Evolutionary conservation across 1,284 basidiomycete genomes (phyloP), one percentile per base, ranked within the genome.

Genomic region (Fomitopsis betulina): DNA sequence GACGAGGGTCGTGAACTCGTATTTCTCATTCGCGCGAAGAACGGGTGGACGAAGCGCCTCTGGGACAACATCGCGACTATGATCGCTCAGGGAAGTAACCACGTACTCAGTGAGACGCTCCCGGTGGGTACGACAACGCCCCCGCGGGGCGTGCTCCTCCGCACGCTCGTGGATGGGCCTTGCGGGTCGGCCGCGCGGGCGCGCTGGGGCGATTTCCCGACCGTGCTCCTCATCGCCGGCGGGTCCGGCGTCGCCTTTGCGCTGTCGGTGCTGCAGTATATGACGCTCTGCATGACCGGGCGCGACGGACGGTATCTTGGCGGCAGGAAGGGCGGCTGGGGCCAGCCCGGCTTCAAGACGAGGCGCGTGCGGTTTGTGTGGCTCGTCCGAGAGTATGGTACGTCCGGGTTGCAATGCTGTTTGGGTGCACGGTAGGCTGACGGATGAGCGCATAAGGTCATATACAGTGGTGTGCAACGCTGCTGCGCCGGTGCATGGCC

Each of bases 191-290:
- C 87, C 0, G 80, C 77, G 5, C 76, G 92, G 21, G 83, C 84
- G 6, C 70, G 76, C 25, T 95, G 91, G 89, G 80, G 77, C 10
- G 75, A 78, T 39, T 79, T 87, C 68, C 82, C 87, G 27, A 84
- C 82, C 0, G 79, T 87, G 2, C 63, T 93, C 30, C 81, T 95
- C 65, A 78, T 94, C 50, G 84, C 86, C 2, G 93, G 92, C 19
- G 93, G 93, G 9, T 89, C 88, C 0, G 93, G 93, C 3, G 85
- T 93, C 38, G 85, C 84, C 62, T 94, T 91, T 67, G 91, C 87
- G 7, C 70, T 91, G 51, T 80, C 87, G 1, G 77, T 94, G 2
- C 75, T 94, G 59, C 86, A 93, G 69, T 85, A 87, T 65, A 68
- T 91, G 23, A 89, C 85, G 65, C 74, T 84, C 54, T 81, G 82